A percentile compares a stretch with the other conserved stretches of the same genome.
Evolutionary conservation across 108 stramenopile genomes (phyloP).

Genomic region (Skeletonema marinoi): DNA sequence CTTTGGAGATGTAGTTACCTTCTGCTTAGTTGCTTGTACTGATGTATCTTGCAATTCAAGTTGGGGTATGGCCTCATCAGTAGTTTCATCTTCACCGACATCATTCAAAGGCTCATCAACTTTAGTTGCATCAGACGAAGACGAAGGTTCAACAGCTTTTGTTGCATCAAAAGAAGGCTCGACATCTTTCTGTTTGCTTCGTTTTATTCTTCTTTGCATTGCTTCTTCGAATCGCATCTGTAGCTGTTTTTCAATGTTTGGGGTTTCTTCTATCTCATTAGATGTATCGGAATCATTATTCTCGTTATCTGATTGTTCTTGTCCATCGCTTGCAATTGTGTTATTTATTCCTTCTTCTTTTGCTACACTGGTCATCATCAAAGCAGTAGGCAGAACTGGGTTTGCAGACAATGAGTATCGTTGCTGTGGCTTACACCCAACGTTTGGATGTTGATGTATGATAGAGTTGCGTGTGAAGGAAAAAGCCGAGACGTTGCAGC

Average conservation of each 20-base stretch:
- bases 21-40: not conserved
- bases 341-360: not conserved
- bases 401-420: not conserved
- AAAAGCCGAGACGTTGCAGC: not conserved
- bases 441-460: not conserved
- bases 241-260: not conserved
- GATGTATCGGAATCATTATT: not conserved
- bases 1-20: not conserved
- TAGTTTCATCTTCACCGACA: not conserved
- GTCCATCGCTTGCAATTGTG: not conserved
- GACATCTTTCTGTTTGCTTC: not conserved
- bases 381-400: not conserved
- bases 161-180: not conserved
- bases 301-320: not conserved
- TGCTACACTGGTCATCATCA: not conserved
- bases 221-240: conserved; percentile 31
- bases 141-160: not conserved
- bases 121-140: not conserved
- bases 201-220: conserved; percentile 26
- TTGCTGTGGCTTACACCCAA: not conserved
- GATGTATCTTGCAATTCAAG: not conserved
- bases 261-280: not conserved
- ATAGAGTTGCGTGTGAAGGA: not conserved
- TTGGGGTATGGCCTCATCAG: not conserved
- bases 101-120: not conserved